Conservation (phyloP, 78 protist genomes). For the Dictyostelium discoideum region DNA sequence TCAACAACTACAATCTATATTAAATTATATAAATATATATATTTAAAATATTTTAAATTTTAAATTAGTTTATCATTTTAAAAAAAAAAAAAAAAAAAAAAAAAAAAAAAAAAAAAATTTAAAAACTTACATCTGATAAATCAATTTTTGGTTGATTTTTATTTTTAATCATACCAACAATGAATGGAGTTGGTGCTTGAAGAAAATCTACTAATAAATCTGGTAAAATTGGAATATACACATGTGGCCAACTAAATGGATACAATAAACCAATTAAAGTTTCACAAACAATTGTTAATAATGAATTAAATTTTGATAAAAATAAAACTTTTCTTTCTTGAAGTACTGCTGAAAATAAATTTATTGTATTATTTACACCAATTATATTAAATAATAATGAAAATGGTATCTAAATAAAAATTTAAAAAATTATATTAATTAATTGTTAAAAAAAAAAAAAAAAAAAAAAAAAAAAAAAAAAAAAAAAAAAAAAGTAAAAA, state of each 20-base stretch:
- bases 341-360: constrained; percentile 15
- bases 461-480: neutral
- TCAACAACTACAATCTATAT: constrained; percentile 67
- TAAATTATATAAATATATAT: neutral
- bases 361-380: constrained; percentile 41
- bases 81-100: neutral
- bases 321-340: constrained; percentile 62
- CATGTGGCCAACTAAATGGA: constrained; percentile 88
- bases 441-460: neutral
- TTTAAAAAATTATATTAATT: neutral
- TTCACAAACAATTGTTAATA: constrained; percentile 75
- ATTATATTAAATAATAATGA: constrained; percentile 37
- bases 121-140: constrained; percentile 18
- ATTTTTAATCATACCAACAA: constrained; percentile 67
- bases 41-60: neutral
- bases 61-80: neutral
- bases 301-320: constrained; percentile 32
- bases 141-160: constrained; percentile 20
- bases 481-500: neutral
- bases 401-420: constrained; percentile 39
- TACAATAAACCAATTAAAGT: constrained; percentile 41
- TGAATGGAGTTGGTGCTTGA: constrained; percentile 87
- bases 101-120: too few relatives aligned
- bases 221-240: constrained; percentile 81
- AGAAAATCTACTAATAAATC: constrained; percentile 58